phyloP scores from a whole-genome alignment of 2,329 filamentous ascomycete genomes.

The Cryphonectria parasitica region DNA sequence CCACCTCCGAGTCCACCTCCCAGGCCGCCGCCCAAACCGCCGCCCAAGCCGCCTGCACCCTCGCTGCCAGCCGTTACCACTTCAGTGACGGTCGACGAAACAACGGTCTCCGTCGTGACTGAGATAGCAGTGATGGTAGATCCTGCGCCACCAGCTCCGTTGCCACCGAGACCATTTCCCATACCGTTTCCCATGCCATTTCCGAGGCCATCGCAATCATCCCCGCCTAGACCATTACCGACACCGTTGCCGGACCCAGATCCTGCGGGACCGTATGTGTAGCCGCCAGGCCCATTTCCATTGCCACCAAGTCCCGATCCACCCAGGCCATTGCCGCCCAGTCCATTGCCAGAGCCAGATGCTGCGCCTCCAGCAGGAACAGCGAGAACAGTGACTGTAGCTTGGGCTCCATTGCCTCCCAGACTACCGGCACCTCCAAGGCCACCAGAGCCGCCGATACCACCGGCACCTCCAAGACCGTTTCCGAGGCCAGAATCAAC shows the following conservation, averaged over 20 bases:
- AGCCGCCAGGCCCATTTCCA: slow-evolving; percentile 6
- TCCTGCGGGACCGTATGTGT: background rate
- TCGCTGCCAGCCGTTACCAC: slow-evolving; percentile 6
- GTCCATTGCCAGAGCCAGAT: slow-evolving; percentile 17
- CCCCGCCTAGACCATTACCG: slow-evolving; percentile 3
- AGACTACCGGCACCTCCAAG: slow-evolving; percentile 11
- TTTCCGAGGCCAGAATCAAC: slow-evolving; percentile 11
- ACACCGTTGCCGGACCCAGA: slow-evolving; percentile 11
- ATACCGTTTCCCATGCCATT: slow-evolving; percentile 14
- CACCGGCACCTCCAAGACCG: slow-evolving; percentile 17
- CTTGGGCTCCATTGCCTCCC: slow-evolving; percentile 17
- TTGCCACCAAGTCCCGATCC: slow-evolving; percentile 6
- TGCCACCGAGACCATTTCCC: slow-evolving; percentile 14
- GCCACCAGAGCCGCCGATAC: slow-evolving; percentile 11
- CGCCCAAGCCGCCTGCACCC: slow-evolving; percentile 9
- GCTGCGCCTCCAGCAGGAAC: slow-evolving; percentile 19
- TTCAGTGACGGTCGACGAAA: slow-evolving; percentile 14
- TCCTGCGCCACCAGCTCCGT: slow-evolving; percentile 8
- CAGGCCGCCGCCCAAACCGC: background rate
- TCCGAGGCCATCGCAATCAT: slow-evolving; percentile 3
- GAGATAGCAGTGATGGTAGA: slow-evolving; percentile 6
- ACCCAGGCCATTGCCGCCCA: slow-evolving; percentile 19
- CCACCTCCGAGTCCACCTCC: slow-evolving; percentile 15
- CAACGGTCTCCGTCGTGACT: slow-evolving; percentile 15
- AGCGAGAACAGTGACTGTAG: slow-evolving; percentile 23